Percentiles rank a stretch among this genome's conserved stretches.
These are phyloP conservation scores for Daldinia childiae DNA, from an alignment of 495 filamentous ascomycete genomes.

Conservation along the genomic window DNA sequence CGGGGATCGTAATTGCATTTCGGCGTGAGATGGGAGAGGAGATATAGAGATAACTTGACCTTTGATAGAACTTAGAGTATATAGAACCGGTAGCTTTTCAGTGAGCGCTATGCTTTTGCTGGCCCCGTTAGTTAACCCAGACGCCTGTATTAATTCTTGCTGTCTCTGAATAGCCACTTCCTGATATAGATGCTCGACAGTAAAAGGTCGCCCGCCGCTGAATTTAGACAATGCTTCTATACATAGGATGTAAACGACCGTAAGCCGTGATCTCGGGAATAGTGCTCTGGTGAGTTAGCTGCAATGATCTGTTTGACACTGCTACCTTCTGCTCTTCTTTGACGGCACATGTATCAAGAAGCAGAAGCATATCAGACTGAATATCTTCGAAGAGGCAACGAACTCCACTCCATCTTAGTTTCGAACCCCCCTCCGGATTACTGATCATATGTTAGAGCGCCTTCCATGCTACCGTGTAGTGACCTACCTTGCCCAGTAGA, in stretches of 20 bases:
- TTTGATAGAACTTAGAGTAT: constrained; percentile 59
- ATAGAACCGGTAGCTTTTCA: constrained; percentile 58
- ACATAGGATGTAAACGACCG: constrained; percentile 62
- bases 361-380: constrained; percentile 59
- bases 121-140: constrained; percentile 55
- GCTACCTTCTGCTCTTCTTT: constrained; percentile 56
- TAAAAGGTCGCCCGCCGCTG: constrained; percentile 58
- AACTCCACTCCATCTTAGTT: constrained; percentile 60
- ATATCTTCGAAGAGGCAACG: constrained; percentile 61
- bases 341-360: constrained; percentile 58
- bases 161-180: constrained; percentile 56
- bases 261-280: constrained; percentile 51
- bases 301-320: constrained; percentile 66
- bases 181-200: constrained; percentile 59
- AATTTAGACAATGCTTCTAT: constrained; percentile 60
- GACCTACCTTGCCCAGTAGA: constrained; percentile 66
- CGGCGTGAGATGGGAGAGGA: constrained; percentile 49
- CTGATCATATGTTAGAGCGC: constrained; percentile 45
- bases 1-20: constrained; percentile 54
- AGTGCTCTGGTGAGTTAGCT: constrained; percentile 61
- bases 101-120: constrained; percentile 47
- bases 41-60: constrained; percentile 57
- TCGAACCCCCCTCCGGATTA: constrained; percentile 53
- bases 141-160: constrained; percentile 53
- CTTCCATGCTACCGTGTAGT: constrained; percentile 11